Percentiles rank a stretch among this genome's conserved stretches.
phyloP scores from a whole-genome alignment of 768 basidiomycete species.

The Hysterangium stoloniferum region DNA sequence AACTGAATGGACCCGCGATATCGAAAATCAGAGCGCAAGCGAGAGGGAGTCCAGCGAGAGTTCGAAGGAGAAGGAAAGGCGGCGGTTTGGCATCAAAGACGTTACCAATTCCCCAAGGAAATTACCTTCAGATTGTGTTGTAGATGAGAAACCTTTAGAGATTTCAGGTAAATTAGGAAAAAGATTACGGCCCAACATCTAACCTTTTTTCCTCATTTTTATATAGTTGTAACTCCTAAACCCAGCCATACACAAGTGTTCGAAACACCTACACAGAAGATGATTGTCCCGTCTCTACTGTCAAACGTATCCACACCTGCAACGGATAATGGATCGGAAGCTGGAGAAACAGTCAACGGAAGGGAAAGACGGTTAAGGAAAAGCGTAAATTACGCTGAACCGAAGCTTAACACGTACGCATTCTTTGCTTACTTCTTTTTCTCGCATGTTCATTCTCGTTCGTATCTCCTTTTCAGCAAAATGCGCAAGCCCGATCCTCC shows the following conservation, averaged over 20 bases:
- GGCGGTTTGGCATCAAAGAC: constrained; percentile 47
- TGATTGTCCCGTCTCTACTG: constrained; percentile 38
- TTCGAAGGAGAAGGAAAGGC: constrained; percentile 31
- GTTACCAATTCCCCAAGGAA: constrained; percentile 50
- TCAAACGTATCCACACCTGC: constrained; percentile 27
- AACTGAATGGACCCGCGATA: constrained; percentile 30
- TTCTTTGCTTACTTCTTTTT: neutral
- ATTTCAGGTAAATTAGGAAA: constrained; percentile 14
- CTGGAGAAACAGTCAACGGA: constrained; percentile 13
- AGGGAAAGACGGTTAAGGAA: constrained; percentile 53
- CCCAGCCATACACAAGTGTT: constrained; percentile 23
- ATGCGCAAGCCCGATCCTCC: constrained; percentile 78
- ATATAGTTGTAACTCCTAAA: constrained; percentile 25
- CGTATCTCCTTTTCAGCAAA: constrained; percentile 55
- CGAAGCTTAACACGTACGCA: constrained; percentile 73
- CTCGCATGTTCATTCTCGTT: constrained; percentile 6
- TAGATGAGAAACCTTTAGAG: neutral
- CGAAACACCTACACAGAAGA: constrained; percentile 33
- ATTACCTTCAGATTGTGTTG: neutral
- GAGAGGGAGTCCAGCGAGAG: constrained; percentile 28
- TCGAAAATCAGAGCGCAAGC: constrained; percentile 29
- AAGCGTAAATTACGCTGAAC: constrained; percentile 82
- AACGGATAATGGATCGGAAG: constrained; percentile 23
- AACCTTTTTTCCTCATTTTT: constrained; percentile 12
- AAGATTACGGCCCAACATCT: constrained; percentile 26